Evolutionary conservation across 1,284 basidiomycete genomes (phyloP), one percentile per base, ranked within the genome.

Genomic region (Somion occarium): DNA sequence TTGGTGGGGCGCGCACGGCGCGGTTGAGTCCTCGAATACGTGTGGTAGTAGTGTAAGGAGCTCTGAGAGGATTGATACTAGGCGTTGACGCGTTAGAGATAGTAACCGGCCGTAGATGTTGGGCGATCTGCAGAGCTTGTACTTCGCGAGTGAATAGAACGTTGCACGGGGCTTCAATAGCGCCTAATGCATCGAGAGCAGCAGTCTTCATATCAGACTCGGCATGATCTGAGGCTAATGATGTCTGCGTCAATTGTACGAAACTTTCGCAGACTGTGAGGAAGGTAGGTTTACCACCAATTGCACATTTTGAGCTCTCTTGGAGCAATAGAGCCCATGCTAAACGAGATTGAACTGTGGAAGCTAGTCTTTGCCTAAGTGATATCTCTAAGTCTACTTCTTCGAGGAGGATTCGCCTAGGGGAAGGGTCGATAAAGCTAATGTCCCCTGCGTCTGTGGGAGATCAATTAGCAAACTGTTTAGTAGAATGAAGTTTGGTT

Each of bases 361-460:
- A 69, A 19, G 72, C 71, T 44, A 89, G 66, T 47, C 81, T 75
- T 52, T 76, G 64, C 47, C 82, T 74, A 15, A 88, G 60, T 2
- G 75, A 70, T 38, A 89, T 80, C 61, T 89, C 87, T 24, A 85
- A 64, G 60, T 82, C 75, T 20, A 89, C 64, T 60, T 89, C 83
- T 49, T 79, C 72, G 1, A 69, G 61, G 5, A 67, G 49, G 7
- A 69, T 46, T 46, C 64, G 67, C 38, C 61, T 56, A 18, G 38
- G 23, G 15, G 56, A 53, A 7, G 60, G 56, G n/a, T 34, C 15
- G 7, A 15, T 7, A 15, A 34, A 34, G 30, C 15, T 34, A 15
- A 34, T 7, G 15, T 15, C 30, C 15, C 30, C 30, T 34, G 30
- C 30, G n/a, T n/a, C n/a, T n/a, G n/a, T n/a, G 15, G 15, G 30